Percentiles rank a stretch among this genome's conserved stretches.
phyloP scores from a whole-genome alignment of 371 early-diverging fungal genomes.

The Mortierella sp. region DNA sequence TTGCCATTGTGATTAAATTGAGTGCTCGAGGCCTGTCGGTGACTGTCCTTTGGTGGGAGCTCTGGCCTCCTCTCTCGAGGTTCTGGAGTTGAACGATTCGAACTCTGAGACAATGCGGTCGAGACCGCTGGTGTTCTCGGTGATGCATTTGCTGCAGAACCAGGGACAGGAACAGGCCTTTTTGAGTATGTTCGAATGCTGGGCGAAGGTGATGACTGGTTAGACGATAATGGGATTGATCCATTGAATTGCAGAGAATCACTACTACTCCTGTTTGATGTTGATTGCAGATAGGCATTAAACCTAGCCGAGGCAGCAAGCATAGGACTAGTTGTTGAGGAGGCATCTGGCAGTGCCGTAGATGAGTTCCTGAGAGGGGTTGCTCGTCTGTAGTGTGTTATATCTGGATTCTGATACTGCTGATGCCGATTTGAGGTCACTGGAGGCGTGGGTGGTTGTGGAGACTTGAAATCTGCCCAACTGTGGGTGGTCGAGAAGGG shows the following conservation, averaged over 20 bases:
- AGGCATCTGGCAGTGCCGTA: background rate
- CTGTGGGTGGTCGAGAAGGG: conserved; percentile 22
- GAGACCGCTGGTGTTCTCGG: conserved; percentile 18
- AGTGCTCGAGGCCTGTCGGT: conserved; percentile 3
- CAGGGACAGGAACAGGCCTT: conserved; percentile 27
- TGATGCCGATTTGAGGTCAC: conserved; percentile 15
- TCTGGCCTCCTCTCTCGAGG: conserved; percentile 35
- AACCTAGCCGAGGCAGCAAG: conserved; percentile 42
- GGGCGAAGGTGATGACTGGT: conserved; percentile 11
- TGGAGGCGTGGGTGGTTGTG: conserved; percentile 27
- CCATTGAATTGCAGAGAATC: conserved; percentile 19
- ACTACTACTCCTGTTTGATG: conserved; percentile 11
- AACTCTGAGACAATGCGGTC: conserved; percentile 7
- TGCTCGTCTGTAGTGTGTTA: conserved; percentile 11
- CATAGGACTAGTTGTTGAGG: conserved; percentile 23
- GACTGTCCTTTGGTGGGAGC: conserved; percentile 35
- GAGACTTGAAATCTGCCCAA: conserved; percentile 16
- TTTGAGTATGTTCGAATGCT: conserved; percentile 22
- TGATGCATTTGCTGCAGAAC: conserved; percentile 10
- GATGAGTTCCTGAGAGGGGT: conserved; percentile 13
- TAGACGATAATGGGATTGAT: background rate
- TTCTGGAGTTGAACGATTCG: conserved; percentile 17
- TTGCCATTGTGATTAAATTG: background rate
- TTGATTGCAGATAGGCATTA: conserved; percentile 24
- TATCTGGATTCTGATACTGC: background rate